Evolutionary conservation across 768 basidiomycete genomes (phyloP), one percentile per base, ranked within the genome.

Genomic region (Lactarius evosmus): DNA sequence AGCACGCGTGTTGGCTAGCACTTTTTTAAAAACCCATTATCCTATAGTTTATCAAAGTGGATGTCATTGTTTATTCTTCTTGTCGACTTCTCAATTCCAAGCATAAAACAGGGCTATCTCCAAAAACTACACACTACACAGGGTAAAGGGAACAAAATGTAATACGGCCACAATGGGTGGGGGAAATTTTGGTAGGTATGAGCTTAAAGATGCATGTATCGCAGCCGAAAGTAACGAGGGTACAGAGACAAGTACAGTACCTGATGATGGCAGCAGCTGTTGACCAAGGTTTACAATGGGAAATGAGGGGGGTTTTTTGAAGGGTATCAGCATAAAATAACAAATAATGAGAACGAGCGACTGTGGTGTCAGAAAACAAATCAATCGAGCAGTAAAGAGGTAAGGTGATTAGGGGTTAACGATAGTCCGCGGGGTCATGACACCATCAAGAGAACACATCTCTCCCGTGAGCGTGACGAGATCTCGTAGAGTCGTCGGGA

Each of bases 401-500:
- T 41, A 64, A 49, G 44, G 30, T n/a, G 38, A 7, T 41, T 27
- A 57, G 29, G 17, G 30, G 16, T 22, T 14, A 50, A 30, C 16
- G 16, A 25, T 12, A 50, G 46, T 25, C 46, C 56, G 32, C 11
- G 56, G 17, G 27, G 22, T 34, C 53, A n/a, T 29, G 14, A 52
- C 40, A n/a, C 49, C 63, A 14, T 56, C 62, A 51, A 36, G 22
- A 41, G 60, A 33, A 32, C n/a, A 60, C 44, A 58, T 59, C 32
- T 51, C 55, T 22, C 46, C 58, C 16, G 58, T 55, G 16, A 49
- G 54, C 32, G 34, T 52, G n/a, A 53, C 54, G 11, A 67, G 46
- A 19, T 60, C 63, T 34, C 63, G 38, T 30, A 65, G 33, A 22
- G 66, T 67, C 3, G 53, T 65, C 27, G 66, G 58, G n/a, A 60